Evolutionary conservation across 306 rosid species (phyloP).

Genomic region (Begonia fuchsioides): DNA sequence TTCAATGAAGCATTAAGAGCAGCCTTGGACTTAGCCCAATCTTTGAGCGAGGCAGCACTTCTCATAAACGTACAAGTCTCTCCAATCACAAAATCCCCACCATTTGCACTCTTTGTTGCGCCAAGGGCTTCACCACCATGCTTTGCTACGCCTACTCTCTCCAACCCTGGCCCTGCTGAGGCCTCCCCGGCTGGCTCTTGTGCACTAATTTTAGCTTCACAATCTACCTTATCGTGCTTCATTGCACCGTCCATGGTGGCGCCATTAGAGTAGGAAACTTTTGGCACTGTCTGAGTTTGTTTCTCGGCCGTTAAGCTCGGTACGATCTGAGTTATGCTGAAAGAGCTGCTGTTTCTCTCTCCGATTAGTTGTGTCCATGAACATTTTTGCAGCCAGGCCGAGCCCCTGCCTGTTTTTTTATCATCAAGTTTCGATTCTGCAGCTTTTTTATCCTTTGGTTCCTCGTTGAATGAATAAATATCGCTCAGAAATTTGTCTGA

Average conservation of each 20-base stretch:
- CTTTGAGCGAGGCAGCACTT: conserved; percentile 50
- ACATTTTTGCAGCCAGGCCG: conserved; percentile 52
- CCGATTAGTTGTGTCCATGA: conserved; percentile 76
- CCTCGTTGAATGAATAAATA: conserved; percentile 12
- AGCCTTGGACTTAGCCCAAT: conserved; percentile 57
- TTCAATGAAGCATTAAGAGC: conserved; percentile 28
- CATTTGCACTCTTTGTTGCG: no score
- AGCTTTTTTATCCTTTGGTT: conserved; percentile 6
- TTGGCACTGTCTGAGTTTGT: conserved; percentile 4
- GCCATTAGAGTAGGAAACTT: not conserved
- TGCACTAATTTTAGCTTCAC: no score
- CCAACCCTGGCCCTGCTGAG: no score
- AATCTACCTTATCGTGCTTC: no score
- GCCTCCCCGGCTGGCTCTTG: no score
- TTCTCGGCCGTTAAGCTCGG: conserved; percentile 27
- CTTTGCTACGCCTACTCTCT: no score
- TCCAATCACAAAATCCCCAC: conserved; percentile 21
- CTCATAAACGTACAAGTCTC: conserved; percentile 62
- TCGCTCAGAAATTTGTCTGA: conserved; percentile 25
- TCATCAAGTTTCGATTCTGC: not conserved
- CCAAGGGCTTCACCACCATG: no score
- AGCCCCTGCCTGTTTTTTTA: conserved; percentile 39
- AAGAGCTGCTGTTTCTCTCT: conserved; percentile 21
- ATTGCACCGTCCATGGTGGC: no score
- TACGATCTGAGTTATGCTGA: conserved; percentile 51